A percentile compares a stretch with the other conserved stretches of the same genome.
Evolutionary conservation across 495 filamentous ascomycete genomes (phyloP).

Genomic region (Tuber calosporum): DNA sequence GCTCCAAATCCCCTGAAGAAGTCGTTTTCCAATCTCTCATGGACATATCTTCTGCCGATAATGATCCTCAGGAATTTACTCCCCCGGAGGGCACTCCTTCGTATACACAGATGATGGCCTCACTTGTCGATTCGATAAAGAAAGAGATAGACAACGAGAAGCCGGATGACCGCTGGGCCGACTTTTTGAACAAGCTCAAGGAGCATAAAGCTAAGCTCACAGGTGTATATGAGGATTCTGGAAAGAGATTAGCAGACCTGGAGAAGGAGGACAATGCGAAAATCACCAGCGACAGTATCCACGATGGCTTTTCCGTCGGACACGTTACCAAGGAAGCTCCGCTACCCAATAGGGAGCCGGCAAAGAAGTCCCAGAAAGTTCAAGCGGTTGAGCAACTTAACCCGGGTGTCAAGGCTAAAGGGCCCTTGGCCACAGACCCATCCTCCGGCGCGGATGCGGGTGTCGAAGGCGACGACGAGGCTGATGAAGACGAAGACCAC

Average conservation of each 20-base stretch:
- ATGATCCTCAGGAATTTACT: conserved; percentile 54
- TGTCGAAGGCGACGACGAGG: conserved; percentile 50
- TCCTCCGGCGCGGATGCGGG: conserved; percentile 58
- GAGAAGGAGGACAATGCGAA: conserved; percentile 82
- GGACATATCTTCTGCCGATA: conserved; percentile 63
- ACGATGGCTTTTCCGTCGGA: conserved; percentile 85
- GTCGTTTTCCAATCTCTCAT: conserved; percentile 80
- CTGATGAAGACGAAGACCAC: conserved; percentile 61
- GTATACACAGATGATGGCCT: conserved; percentile 93
- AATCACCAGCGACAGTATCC: conserved; percentile 87
- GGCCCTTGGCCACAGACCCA: conserved; percentile 11
- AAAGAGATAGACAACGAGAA: conserved; percentile 68
- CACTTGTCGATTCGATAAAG: conserved; percentile 87
- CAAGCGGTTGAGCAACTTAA: conserved; percentile 74
- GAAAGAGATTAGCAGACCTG: conserved; percentile 64
- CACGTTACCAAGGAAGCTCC: conserved; percentile 58
- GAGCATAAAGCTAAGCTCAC: conserved; percentile 69
- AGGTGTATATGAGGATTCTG: conserved; percentile 65
- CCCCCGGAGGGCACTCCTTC: conserved; percentile 69
- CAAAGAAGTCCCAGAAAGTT: conserved; percentile 44
- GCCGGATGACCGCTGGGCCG: conserved; percentile 55
- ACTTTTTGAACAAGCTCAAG: conserved; percentile 67
- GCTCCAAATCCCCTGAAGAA: conserved; percentile 62
- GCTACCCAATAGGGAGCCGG: conserved; percentile 43
- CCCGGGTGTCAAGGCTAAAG: conserved; percentile 46